These are phyloP conservation scores for Tulasnella sp. DNA, from an alignment of 768 basidiomycete species.

Conservation along the genomic window DNA sequence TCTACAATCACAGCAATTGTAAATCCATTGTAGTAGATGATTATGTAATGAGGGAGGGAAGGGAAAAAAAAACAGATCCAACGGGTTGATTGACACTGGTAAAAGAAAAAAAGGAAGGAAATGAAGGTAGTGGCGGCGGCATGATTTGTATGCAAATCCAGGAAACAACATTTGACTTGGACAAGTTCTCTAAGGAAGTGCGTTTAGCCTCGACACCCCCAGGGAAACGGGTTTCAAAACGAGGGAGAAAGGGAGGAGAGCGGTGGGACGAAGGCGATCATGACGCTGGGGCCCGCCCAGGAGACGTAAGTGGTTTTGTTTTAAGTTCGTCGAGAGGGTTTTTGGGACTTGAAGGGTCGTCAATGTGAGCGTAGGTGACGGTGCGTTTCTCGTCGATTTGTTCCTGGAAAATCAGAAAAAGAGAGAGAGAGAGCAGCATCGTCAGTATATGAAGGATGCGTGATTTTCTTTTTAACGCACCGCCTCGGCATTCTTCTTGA, in stretches of 20 bases:
- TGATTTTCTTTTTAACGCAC: constrained; percentile 34
- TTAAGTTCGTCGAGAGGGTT: constrained; percentile 3
- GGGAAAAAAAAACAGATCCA: background rate
- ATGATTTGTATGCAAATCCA: background rate
- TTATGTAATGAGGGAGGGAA: background rate
- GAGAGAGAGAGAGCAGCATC: no score
- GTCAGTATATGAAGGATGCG: no score
- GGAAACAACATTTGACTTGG: background rate
- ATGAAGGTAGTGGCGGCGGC: no score
- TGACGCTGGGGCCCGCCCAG: background rate
- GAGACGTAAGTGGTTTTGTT: background rate
- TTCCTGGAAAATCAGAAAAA: no score
- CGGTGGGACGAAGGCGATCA: background rate
- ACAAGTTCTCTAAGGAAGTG: background rate
- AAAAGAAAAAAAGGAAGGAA: background rate
- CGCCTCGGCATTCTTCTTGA: constrained; percentile 79
- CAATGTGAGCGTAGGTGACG: constrained; percentile 20
- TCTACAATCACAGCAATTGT: no score
- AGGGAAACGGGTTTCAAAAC: background rate
- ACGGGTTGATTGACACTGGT: background rate
- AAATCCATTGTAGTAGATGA: no score
- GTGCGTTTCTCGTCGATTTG: constrained; percentile 28
- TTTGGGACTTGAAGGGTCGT: constrained; percentile 12
- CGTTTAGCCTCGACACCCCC: background rate
- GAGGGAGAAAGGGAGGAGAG: background rate